These are phyloP conservation scores for Penicillium fimorum DNA, from an alignment of 495 filamentous ascomycete species.

Conservation along the genomic window DNA sequence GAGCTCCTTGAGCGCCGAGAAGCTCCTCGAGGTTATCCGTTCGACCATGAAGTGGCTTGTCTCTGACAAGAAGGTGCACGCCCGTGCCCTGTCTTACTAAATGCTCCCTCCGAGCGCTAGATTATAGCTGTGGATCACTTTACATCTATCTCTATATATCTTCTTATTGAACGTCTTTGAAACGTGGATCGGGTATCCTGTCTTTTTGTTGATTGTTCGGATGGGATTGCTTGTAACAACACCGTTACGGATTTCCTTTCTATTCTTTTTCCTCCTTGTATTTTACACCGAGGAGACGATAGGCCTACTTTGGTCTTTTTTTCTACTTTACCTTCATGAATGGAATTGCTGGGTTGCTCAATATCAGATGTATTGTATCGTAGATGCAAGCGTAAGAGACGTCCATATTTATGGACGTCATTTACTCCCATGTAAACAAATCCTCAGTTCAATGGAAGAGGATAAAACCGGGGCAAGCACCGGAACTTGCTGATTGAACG, in stretches of 20 bases:
- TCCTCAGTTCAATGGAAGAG: too few relatives aligned
- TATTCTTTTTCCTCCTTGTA: constrained; percentile 19
- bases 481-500: too few relatives aligned
- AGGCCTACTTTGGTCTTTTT: constrained; percentile 6
- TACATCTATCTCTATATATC: constrained; percentile 14
- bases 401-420: neutral
- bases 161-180: constrained; percentile 8
- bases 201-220: constrained; percentile 11
- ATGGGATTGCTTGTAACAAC: constrained; percentile 17
- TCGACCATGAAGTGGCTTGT: constrained; percentile 41
- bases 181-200: constrained; percentile 17
- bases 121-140: constrained; percentile 10
- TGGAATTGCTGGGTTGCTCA: constrained; percentile 27
- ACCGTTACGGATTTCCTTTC: constrained; percentile 15
- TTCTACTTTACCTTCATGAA: constrained; percentile 22
- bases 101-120: neutral
- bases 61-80: constrained; percentile 37
- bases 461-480: too few relatives aligned
- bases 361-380: neutral
- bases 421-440: neutral
- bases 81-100: constrained; percentile 35
- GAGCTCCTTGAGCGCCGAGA: constrained; percentile 36
- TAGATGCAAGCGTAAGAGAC: neutral
- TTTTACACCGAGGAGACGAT: constrained; percentile 11
- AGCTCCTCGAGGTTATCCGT: constrained; percentile 36